Base-by-base conservation (phyloP, 495 filamentous ascomycete genomes). In the Talaromyces trachyspermus region DNA sequence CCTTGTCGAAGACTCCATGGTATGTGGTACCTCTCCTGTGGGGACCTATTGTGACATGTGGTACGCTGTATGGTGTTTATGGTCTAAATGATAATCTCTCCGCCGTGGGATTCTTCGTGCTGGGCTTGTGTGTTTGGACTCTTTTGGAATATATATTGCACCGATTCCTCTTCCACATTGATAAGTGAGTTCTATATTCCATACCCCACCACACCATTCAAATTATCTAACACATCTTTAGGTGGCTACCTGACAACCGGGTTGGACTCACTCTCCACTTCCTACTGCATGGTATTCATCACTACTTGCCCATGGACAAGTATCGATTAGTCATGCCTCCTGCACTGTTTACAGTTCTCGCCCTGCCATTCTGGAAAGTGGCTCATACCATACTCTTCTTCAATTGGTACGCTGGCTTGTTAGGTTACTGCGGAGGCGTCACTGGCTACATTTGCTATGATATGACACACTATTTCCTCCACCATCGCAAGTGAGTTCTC, bases 281-380 rank as follows among this genome's bases (percentile, higher is more conserved):
- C 70, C 65, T 95, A 23, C 84, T 99, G 29, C 94, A 99, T 57
- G 94, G 94, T 35, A 86, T 99, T 54, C 94, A 99, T 58, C 94
- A 99, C 66, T 99, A 95, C 58, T 76, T 99, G 35, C 94, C 94
- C 8, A 97, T 99, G 94, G 94, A 99, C 73, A 89, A 84, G 49
- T 86, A 94, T 49, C 81, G 94, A 32, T 83, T 99, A 15, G 94
- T 99, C 50, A 97, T 99, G 94, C 94, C 94, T 0, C 94, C 94
- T 0, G 77, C 88, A 1, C 70, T 99, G 12, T 97, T 98, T 58
- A 15, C 92, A 19, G 76, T 79, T 9, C 83, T 98, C 32, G 92
- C 94, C 7, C 70, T 74, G 0, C 92, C 92, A 0, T 97, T 96
- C 72, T 97, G 86, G 84, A 89, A 91, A 65, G 69, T 99, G 24